Conservation (phyloP, 768 basidiomycete genomes). For the Pleurotus tuoliensis region DNA sequence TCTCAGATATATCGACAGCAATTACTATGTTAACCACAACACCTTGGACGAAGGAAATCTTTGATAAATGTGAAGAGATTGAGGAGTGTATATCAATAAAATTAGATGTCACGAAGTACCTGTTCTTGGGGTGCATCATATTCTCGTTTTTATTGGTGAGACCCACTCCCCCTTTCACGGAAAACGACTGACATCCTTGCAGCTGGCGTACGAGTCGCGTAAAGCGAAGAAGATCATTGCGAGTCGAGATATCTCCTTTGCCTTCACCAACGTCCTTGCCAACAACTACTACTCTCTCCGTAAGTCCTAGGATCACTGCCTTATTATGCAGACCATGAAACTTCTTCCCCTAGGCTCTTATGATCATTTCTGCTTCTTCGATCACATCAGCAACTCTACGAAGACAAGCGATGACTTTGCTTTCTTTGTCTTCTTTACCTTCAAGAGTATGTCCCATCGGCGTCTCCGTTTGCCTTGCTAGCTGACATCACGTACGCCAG, state of each 20-base stretch:
- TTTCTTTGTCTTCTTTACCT: constrained; percentile 98
- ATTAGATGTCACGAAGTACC: constrained; percentile 89
- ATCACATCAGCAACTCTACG: constrained; percentile 92
- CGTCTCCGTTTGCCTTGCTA: neutral
- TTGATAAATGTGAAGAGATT: constrained; percentile 61
- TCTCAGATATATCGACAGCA: constrained; percentile 97
- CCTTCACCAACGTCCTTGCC: constrained; percentile 97
- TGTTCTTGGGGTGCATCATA: constrained; percentile 97
- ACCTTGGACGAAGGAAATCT: constrained; percentile 90
- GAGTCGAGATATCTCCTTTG: constrained; percentile 95
- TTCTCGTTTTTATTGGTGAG: constrained; percentile 93
- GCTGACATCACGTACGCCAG: constrained; percentile 14
- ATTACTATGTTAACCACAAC: constrained; percentile 92
- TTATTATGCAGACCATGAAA: constrained; percentile 4
- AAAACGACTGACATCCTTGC: neutral
- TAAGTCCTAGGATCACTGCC: constrained; percentile 34
- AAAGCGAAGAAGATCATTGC: constrained; percentile 93
- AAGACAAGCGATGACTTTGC: constrained; percentile 97
- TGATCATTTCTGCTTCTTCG: constrained; percentile 97
- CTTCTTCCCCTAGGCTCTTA: constrained; percentile 65
- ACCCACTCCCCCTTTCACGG: constrained; percentile 11
- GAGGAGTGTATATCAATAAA: constrained; percentile 80
- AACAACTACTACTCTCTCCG: constrained; percentile 95
- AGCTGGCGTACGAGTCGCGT: constrained; percentile 89
- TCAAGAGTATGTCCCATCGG: constrained; percentile 73